phyloP scores from a whole-genome alignment of 179 eudicot genomes.

The Spergularia azorica region DNA sequence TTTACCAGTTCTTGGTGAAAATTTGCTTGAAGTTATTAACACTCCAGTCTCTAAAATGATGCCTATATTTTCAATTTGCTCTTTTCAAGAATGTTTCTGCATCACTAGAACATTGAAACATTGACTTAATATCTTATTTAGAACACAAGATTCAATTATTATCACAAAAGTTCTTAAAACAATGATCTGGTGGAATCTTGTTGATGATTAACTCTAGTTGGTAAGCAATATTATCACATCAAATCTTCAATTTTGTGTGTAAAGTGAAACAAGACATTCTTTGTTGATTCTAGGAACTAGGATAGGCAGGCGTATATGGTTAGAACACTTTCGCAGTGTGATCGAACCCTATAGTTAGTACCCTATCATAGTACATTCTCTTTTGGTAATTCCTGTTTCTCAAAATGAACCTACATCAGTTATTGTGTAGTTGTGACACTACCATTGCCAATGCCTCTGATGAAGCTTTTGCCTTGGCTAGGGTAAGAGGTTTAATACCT shows the following conservation, averaged over 20 bases:
- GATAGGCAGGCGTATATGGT: background rate
- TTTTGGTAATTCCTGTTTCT: background rate
- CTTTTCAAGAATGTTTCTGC: slow-evolving; percentile 1
- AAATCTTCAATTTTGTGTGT: slow-evolving; percentile 21
- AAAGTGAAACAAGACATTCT: slow-evolving; percentile 22
- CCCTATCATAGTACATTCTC: background rate
- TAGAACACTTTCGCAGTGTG: background rate
- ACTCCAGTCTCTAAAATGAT: background rate
- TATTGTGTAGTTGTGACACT: too few relatives aligned
- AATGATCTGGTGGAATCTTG: background rate
- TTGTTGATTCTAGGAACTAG: slow-evolving; percentile 18
- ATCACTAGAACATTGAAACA: background rate
- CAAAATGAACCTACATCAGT: too few relatives aligned
- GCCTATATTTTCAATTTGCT: background rate
- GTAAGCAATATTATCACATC: background rate
- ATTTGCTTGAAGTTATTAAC: too few relatives aligned
- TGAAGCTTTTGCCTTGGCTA: too few relatives aligned
- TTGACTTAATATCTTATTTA: background rate
- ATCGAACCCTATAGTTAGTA: background rate
- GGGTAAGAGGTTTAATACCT: too few relatives aligned
- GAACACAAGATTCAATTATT: background rate
- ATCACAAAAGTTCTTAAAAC: background rate
- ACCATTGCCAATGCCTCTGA: too few relatives aligned
- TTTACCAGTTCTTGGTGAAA: too few relatives aligned
- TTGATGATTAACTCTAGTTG: background rate